Conservation (phyloP, 2,329 filamentous ascomycete species). For the Aureobasidium uvarum region DNA sequence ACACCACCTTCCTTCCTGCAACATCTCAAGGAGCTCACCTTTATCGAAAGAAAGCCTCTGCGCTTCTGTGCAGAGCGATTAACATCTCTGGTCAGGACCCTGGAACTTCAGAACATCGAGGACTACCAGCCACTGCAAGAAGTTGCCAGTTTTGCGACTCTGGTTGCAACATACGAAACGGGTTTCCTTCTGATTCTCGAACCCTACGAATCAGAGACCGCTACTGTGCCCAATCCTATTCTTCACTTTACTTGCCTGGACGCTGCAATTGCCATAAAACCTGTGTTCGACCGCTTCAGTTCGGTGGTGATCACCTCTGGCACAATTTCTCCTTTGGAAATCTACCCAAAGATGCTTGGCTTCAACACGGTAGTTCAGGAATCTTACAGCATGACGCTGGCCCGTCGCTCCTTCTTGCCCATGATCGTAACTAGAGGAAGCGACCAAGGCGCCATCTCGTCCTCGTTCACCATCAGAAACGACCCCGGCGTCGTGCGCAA, state of each 20-base stretch:
- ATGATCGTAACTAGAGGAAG: slow-evolving; percentile 97
- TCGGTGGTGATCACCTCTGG: slow-evolving; percentile 98
- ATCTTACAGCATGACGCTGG: slow-evolving; percentile 96
- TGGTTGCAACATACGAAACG: slow-evolving; percentile 95
- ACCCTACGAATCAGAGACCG: slow-evolving; percentile 91
- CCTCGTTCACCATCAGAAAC: slow-evolving; percentile 90
- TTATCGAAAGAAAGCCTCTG: slow-evolving; percentile 94
- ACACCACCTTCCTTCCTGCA: slow-evolving; percentile 91
- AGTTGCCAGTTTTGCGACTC: slow-evolving; percentile 93
- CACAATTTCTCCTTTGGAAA: slow-evolving; percentile 93
- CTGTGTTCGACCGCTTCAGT: slow-evolving; percentile 94
- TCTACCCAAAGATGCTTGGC: slow-evolving; percentile 98
- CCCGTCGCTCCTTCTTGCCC: slow-evolving; percentile 88
- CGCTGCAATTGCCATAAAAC: slow-evolving; percentile 95
- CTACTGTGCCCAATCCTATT: slow-evolving; percentile 94
- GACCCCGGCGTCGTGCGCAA: slow-evolving; percentile 97
- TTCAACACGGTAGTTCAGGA: slow-evolving; percentile 92
- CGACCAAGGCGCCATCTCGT: slow-evolving; percentile 90
- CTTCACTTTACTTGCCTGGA: slow-evolving; percentile 96
- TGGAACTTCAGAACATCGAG: slow-evolving; percentile 96
- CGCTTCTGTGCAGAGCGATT: slow-evolving; percentile 92
- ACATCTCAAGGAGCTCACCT: slow-evolving; percentile 92
- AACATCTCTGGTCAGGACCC: slow-evolving; percentile 88
- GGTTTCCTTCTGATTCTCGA: slow-evolving; percentile 96
- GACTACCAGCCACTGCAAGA: slow-evolving; percentile 97